These are phyloP conservation scores for Eucalyptus globulus DNA, from an alignment of 345 rosid genomes.

Conservation along the genomic window DNA sequence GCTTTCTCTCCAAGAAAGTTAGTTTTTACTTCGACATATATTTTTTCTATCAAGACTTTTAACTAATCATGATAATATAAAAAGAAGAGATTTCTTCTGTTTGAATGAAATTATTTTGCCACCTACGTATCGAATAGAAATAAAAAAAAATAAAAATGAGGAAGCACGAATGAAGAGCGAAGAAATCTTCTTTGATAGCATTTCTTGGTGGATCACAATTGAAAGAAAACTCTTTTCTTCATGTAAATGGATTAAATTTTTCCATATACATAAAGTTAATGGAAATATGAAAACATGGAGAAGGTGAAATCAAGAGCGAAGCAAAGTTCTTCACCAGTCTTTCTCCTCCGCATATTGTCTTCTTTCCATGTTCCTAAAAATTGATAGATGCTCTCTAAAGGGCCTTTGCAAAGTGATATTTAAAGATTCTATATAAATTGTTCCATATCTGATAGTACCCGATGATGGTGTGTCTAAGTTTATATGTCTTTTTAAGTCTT, in stretches of 20 bases:
- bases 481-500: background rate
- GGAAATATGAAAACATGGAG: background rate
- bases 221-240: too few relatives aligned
- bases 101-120: background rate
- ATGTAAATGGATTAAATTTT: background rate
- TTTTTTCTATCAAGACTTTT: background rate
- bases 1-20: background rate
- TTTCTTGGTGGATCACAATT: background rate
- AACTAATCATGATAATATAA: too few relatives aligned
- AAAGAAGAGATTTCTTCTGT: background rate
- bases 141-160: background rate
- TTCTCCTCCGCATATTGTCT: background rate
- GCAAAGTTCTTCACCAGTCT: background rate
- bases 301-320: background rate
- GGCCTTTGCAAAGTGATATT: background rate
- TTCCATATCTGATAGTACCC: background rate
- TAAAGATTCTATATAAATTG: background rate
- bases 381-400: background rate
- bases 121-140: background rate
- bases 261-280: background rate
- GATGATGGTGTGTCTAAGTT: background rate
- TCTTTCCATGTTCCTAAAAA: background rate
- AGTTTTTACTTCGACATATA: background rate
- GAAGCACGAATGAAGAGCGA: background rate
- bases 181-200: background rate